Base-by-base conservation (phyloP, 2,329 filamentous ascomycete species). In the Nothomitra cinnamomea region DNA sequence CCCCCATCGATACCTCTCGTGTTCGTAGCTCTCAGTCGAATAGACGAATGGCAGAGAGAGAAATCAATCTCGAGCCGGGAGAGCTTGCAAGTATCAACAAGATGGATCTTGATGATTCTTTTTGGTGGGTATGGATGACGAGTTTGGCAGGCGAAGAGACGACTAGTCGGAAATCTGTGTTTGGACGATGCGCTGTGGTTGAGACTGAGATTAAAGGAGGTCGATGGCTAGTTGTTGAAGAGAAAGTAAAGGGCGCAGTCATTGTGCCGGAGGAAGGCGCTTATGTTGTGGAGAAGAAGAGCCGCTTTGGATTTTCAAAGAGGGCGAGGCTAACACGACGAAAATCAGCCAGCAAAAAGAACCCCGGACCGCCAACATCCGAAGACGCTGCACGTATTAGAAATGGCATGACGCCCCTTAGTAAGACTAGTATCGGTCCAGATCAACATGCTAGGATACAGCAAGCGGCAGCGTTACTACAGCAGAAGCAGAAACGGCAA, bases 51-150 rank as follows among this genome's bases (percentile, higher is more conserved):
- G 45, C 45, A n/a, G 82, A 88, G 58, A 75, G 75, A 13, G 80
- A 85, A 53, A 69, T 69, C 22, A 73, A 79, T 41, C 72, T 95
- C 0, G 88, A 95, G 58, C 92, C 90, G 0, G 92, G 88, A 52
- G 92, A 98, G 72, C 75, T 98, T 55, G 92, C 92, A 28, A 96
- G 88, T 64, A 95, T 98, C 63, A 85, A 79, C 22, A 77, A 77
- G 38, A 78, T 96, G 55, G 83, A 92, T 57, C 74, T 98, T 3
- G 92, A 98, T 61, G 90, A 96, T 65, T 84, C 88, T 1, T 98
- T 98, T 67, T 98, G 92, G 92, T 96, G 92, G 90, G 92, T 96
- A 2, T 98, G 92, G 92, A 96, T 98, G 76, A 94, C 81, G 60
- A 96, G 90, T 73, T 71, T 98, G 62, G 88, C 90, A 1, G 85